Percentiles rank a stretch among this genome's conserved stretches.
Evolutionary conservation across 2,329 filamentous ascomycete species (phyloP).

Genomic region (Aureobasidium sp.): DNA sequence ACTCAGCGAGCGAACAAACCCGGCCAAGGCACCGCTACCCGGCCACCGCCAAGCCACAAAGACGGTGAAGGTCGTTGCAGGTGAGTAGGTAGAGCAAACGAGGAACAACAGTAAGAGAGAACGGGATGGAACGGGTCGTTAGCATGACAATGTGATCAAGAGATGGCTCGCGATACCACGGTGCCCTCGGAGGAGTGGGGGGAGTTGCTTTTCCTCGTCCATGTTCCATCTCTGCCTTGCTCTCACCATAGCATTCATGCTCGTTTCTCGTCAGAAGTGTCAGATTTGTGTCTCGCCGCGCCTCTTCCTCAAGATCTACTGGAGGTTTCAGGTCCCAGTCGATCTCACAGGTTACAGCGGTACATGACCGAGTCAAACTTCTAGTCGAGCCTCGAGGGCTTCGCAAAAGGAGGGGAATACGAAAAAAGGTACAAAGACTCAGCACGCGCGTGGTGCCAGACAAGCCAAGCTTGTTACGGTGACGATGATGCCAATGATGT

Average conservation of each 20-base stretch:
- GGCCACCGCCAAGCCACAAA: slow-evolving; percentile 14
- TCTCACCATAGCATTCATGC: slow-evolving; percentile 1
- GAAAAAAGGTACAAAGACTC: slow-evolving; percentile 9
- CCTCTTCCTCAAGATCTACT: not conserved
- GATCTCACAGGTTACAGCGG: not conserved
- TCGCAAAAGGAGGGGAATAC: not conserved
- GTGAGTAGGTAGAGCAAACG: not conserved
- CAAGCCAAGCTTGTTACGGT: slow-evolving; percentile 10
- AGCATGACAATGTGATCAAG: slow-evolving; percentile 5
- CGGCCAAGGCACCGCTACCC: slow-evolving; percentile 8
- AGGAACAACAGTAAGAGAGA: not conserved
- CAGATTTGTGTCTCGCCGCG: not conserved
- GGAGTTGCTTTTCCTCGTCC: slow-evolving; percentile 3
- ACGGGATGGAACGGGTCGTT: slow-evolving; percentile 13
- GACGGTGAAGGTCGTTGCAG: slow-evolving; percentile 9
- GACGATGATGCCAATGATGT: not conserved
- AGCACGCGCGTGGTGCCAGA: not conserved
- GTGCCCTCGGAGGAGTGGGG: not conserved
- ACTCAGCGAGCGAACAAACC: not conserved
- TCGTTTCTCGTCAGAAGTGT: not conserved
- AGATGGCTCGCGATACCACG: not conserved
- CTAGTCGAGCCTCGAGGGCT: not conserved
- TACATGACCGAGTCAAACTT: not conserved
- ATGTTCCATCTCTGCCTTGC: slow-evolving; percentile 9
- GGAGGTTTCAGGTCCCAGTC: not conserved